These are phyloP conservation scores for Cokeromyces recurvatus DNA, from an alignment of 371 early-diverging fungal species.

Conservation along the genomic window DNA sequence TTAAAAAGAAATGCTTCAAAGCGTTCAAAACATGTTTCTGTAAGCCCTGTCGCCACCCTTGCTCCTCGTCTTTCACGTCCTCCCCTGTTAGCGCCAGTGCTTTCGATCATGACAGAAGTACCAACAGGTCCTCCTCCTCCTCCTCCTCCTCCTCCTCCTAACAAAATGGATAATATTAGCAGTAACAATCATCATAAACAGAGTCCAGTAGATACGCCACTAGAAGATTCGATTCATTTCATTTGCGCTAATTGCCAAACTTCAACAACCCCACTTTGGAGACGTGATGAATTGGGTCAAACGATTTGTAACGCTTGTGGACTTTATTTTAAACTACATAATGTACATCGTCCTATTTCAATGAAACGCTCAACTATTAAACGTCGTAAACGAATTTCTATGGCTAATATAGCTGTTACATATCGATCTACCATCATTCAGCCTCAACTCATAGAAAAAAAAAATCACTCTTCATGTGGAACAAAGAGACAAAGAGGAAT, in stretches of 20 bases:
- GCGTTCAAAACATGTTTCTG: constrained; percentile 7
- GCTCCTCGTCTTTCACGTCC: constrained; percentile 23
- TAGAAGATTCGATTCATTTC: constrained; percentile 11
- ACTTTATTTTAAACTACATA: constrained; percentile 72
- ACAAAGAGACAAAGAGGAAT: constrained; percentile 1
- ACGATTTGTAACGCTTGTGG: constrained; percentile 82
- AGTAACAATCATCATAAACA: background rate
- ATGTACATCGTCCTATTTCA: constrained; percentile 50
- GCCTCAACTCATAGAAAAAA: background rate
- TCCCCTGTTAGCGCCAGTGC: constrained; percentile 23
- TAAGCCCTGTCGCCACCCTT: constrained; percentile 11
- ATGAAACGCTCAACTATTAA: constrained; percentile 56
- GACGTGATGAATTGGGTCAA: constrained; percentile 64
- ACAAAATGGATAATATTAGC: background rate
- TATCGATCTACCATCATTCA: background rate
- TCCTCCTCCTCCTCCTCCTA: background rate
- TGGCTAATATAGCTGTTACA: constrained; percentile 14
- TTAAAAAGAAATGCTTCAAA: constrained; percentile 59
- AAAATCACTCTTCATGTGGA: constrained; percentile 14
- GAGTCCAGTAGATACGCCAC: background rate
- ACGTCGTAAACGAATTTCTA: constrained; percentile 45
- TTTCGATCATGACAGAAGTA: background rate
- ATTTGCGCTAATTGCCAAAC: constrained; percentile 72
- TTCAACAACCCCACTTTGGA: constrained; percentile 80
- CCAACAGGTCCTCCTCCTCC: background rate